Base-by-base conservation (phyloP, 441 rosid genomes). In the Arabidopsis hybrid region DNA sequence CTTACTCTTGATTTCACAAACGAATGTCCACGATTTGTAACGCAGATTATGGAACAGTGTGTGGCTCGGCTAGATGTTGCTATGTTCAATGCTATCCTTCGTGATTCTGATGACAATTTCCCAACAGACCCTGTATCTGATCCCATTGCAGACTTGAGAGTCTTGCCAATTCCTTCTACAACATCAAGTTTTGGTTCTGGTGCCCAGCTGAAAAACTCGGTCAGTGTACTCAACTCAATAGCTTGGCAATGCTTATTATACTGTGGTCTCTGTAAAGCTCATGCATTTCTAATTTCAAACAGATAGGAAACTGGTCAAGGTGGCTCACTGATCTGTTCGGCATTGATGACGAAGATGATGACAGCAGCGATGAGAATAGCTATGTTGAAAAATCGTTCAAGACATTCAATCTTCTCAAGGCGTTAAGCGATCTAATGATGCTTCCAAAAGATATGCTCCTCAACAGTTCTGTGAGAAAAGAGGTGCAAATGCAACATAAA, bases 241-340 rank as follows among this genome's bases (percentile, higher is more conserved):
- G 51, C 57, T 8, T 14, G 73, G 56, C 40, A 72, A 10, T 59
- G 60, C 7, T 18, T 60, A 36, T 53, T 29, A 39, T 43, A 65
- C 10, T 58, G 21, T 35, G 49, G 68, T 18, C 12, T 67, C 34
- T 31, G 62, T 71, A 12, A 55, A 21, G 51, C 55, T 69, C n/a
- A 52, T 62, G 46, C 62, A 49, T 63, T 71, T 26, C 42, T 36
- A 60, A 60, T 36, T 6, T 78, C 39, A 62, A 78, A 34, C 90
- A 96, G 97, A 89, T 90, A 75, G 98, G 99, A 50, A 93, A 90
- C 90, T 96, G 97, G 97, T 91, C 98, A 1, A 86, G 97, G 82
- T 96, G 97, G 97, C 87, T 93, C 75, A 86, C 89, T 60, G 96
- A 96, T 80, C 78, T 91, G 16, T 96, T 96, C 62, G 97, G 96